Evolutionary conservation across 1,139 yeast genomes (phyloP).

Genomic region (Sugiyamaella neomexicana): DNA sequence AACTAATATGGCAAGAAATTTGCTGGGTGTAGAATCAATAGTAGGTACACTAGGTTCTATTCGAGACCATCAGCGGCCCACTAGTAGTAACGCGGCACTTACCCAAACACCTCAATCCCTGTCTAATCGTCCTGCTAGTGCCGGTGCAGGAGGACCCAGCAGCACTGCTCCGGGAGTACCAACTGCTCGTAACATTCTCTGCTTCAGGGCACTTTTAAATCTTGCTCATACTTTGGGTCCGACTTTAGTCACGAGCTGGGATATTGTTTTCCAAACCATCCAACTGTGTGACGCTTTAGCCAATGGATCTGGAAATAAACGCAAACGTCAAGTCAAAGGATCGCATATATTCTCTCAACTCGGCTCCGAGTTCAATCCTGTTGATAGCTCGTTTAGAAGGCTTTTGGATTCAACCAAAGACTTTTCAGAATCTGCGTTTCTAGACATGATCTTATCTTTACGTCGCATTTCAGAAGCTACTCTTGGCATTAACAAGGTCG

Average conservation of each 20-base stretch:
- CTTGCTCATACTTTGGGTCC: slow-evolving; percentile 80
- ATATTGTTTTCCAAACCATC: slow-evolving; percentile 61
- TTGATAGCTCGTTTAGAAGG: slow-evolving; percentile 58
- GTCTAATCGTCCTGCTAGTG: slow-evolving; percentile 11
- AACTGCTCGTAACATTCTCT: slow-evolving; percentile 65
- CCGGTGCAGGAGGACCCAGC: not conserved
- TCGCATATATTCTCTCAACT: slow-evolving; percentile 30
- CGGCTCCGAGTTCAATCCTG: slow-evolving; percentile 50
- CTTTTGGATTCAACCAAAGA: slow-evolving; percentile 61
- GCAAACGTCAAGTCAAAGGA: slow-evolving; percentile 22
- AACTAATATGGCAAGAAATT: slow-evolving; percentile 29
- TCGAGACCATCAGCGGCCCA: slow-evolving; percentile 32
- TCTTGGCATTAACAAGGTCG: slow-evolving; percentile 10
- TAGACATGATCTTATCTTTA: slow-evolving; percentile 48
- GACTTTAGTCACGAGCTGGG: slow-evolving; percentile 68
- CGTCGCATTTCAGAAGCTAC: slow-evolving; percentile 31
- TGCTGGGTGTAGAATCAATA: slow-evolving; percentile 59
- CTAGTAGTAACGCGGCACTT: slow-evolving; percentile 29
- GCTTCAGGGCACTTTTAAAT: slow-evolving; percentile 75
- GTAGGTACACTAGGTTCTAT: slow-evolving; percentile 51
- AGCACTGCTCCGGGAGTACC: slow-evolving; percentile 1
- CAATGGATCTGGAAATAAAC: slow-evolving; percentile 34
- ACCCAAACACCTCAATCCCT: slow-evolving; percentile 12
- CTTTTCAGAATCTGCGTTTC: slow-evolving; percentile 53
- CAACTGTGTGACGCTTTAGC: slow-evolving; percentile 66